These are phyloP conservation scores for Oenanthe sinensis DNA, from an alignment of 129 eudicot genomes.

Conservation along the genomic window DNA sequence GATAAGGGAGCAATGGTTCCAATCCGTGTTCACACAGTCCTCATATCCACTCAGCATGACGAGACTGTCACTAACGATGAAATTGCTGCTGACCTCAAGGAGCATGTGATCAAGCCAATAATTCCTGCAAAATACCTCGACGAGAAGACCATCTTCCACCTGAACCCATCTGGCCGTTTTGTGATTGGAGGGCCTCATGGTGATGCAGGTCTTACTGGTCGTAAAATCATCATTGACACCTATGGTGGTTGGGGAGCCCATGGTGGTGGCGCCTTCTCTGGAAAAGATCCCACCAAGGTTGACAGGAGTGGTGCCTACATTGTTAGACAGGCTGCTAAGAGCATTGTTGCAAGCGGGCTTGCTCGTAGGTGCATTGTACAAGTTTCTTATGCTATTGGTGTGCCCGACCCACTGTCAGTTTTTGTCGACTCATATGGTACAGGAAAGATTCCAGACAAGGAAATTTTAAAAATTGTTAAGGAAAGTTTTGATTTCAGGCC, in stretches of 20 bases:
- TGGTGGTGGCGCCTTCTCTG: slow-evolving; percentile 60
- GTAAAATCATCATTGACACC: slow-evolving; percentile 59
- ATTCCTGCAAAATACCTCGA: slow-evolving; percentile 54
- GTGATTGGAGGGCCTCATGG: slow-evolving; percentile 71
- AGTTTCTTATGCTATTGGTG: slow-evolving; percentile 61
- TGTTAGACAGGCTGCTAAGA: slow-evolving; percentile 63
- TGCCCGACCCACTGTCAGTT: slow-evolving; percentile 56
- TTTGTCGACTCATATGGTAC: slow-evolving; percentile 57
- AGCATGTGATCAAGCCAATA: slow-evolving; percentile 48
- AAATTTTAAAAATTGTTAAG: slow-evolving; percentile 48
- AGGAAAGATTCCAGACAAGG: slow-evolving; percentile 58
- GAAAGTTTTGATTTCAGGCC: slow-evolving; percentile 60
- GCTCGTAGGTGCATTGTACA: slow-evolving; percentile 66
- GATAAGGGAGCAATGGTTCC: slow-evolving; percentile 66
- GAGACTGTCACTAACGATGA: slow-evolving; percentile 58
- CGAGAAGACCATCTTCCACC: slow-evolving; percentile 56
- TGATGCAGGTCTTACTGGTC: slow-evolving; percentile 65
- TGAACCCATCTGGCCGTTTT: slow-evolving; percentile 57
- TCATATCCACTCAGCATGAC: slow-evolving; percentile 59
- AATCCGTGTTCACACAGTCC: slow-evolving; percentile 48
- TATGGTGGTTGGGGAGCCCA: slow-evolving; percentile 65
- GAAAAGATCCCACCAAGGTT: slow-evolving; percentile 60
- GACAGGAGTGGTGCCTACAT: slow-evolving; percentile 60
- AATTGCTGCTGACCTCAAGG: slow-evolving; percentile 48
- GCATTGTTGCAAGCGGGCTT: slow-evolving; percentile 50